Percentiles rank a stretch among this genome's conserved stretches.
Evolutionary conservation across 805 yeast genomes (phyloP).

Genomic region (Saturnispora besseyi): DNA sequence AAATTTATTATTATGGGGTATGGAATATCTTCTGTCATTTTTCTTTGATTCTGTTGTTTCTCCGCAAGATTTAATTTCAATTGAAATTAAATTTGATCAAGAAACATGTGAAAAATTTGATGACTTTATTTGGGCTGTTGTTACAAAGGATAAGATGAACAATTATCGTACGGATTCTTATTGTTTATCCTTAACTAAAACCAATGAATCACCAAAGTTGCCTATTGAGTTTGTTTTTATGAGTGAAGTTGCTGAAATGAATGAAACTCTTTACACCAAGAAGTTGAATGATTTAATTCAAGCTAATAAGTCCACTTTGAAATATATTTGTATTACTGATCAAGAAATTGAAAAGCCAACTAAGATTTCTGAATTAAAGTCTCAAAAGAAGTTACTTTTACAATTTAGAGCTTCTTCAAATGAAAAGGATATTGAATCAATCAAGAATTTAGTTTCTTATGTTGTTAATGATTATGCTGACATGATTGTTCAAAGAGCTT

Average conservation of each 20-base stretch:
- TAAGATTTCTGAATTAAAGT: conserved; percentile 43
- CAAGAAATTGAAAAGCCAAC: conserved; percentile 68
- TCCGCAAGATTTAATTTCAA: conserved; percentile 51
- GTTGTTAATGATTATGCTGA: conserved; percentile 34
- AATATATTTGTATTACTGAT: conserved; percentile 75
- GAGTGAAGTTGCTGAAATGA: conserved; percentile 82
- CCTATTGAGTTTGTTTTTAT: conserved; percentile 76
- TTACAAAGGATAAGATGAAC: conserved; percentile 77
- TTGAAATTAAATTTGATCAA: conserved; percentile 48
- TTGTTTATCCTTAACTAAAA: conserved; percentile 75
- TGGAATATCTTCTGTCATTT: conserved; percentile 54
- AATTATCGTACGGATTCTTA: conserved; percentile 66
- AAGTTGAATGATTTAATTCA: conserved; percentile 39
- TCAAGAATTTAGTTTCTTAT: conserved; percentile 53
- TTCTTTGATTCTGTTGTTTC: conserved; percentile 46
- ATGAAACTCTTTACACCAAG: conserved; percentile 48
- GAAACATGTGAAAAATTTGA: conserved; percentile 40
- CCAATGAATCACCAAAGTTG: conserved; percentile 60
- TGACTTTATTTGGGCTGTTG: conserved; percentile 74
- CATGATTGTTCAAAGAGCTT: conserved; percentile 29
- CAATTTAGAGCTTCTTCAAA: conserved; percentile 45
- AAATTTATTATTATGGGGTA: conserved; percentile 56
- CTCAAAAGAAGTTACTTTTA: conserved; percentile 46
- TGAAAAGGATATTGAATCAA: conserved; percentile 39
- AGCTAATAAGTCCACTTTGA: conserved; percentile 36